Percentiles rank a stretch among this genome's conserved stretches.
Conservation (phyloP, 169 alveolate genomes). For the Plasmodium gallinaceum region DNA sequence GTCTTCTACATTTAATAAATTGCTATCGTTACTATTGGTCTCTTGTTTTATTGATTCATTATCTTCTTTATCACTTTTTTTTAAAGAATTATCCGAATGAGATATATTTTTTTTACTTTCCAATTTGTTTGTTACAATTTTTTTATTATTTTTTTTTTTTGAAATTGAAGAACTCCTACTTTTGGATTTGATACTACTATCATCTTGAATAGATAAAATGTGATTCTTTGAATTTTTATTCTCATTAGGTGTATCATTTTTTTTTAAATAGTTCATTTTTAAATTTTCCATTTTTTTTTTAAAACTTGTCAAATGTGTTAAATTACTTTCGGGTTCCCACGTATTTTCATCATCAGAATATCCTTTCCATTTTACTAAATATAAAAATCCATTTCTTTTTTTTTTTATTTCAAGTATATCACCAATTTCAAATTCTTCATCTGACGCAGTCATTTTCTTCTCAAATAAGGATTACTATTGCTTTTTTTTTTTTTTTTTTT, state of each 20-base stretch:
- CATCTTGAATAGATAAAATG: constrained; percentile 34
- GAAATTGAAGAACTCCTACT: constrained; percentile 49
- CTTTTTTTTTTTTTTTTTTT: neutral
- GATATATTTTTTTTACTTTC: constrained; percentile 34
- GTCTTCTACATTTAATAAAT: constrained; percentile 72
- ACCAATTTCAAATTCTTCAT: constrained; percentile 75
- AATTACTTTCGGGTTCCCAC: constrained; percentile 86
- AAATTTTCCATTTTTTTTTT: constrained; percentile 70
- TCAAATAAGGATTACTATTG: neutral
- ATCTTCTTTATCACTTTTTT: constrained; percentile 55
- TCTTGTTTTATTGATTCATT: constrained; percentile 50
- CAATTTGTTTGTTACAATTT: constrained; percentile 31
- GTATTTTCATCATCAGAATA: constrained; percentile 86
- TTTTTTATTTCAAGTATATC: constrained; percentile 67
- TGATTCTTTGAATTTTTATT: constrained; percentile 28
- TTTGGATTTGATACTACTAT: constrained; percentile 25
- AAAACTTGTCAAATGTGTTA: constrained; percentile 62
- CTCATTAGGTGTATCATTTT: constrained; percentile 27
- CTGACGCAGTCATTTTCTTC: constrained; percentile 71
- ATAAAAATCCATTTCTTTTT: constrained; percentile 71
- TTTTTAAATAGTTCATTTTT: constrained; percentile 40
- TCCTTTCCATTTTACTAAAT: constrained; percentile 86
- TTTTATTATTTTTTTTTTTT: constrained; percentile 17
- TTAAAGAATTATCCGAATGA: constrained; percentile 43
- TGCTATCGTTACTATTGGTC: constrained; percentile 14